Conservation (phyloP, 768 basidiomycete genomes). For the Tulasnella sp. region DNA sequence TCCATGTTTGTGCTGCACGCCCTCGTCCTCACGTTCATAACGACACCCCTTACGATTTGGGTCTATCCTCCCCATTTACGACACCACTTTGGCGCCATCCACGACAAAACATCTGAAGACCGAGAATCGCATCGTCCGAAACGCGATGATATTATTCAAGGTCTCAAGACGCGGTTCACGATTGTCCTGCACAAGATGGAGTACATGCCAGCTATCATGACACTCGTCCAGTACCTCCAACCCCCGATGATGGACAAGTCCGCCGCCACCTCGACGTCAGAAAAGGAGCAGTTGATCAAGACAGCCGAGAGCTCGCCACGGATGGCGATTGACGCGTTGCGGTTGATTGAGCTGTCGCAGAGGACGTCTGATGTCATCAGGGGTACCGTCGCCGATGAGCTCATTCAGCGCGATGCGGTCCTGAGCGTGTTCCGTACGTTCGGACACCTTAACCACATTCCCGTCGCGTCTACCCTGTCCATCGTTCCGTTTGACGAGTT, state of each 20-base stretch:
- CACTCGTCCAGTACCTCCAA: conserved; percentile 32
- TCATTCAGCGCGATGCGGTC: conserved; percentile 53
- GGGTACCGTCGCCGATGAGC: conserved; percentile 59
- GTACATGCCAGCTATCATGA: conserved; percentile 33
- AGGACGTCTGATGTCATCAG: conserved; percentile 80
- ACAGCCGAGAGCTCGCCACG: conserved; percentile 18
- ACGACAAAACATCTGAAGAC: background rate
- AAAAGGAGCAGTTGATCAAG: background rate
- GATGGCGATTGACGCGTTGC: conserved; percentile 55
- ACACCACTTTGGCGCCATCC: background rate
- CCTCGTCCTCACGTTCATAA: conserved; percentile 65
- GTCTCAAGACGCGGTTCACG: conserved; percentile 25
- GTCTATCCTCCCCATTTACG: conserved; percentile 64
- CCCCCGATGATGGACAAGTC: conserved; percentile 16
- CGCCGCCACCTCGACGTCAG: conserved; percentile 2
- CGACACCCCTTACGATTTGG: conserved; percentile 65
- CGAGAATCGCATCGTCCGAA: conserved; percentile 10
- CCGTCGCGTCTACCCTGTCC: conserved; percentile 54
- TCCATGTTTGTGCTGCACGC: conserved; percentile 83
- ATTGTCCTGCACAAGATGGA: conserved; percentile 34
- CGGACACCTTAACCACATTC: conserved; percentile 52
- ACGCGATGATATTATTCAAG: conserved; percentile 10
- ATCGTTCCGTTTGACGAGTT: conserved; percentile 70
- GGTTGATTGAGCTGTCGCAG: conserved; percentile 78
- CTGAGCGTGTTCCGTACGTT: conserved; percentile 68